Base-by-base conservation (phyloP, 2,329 filamentous ascomycete genomes). In the Diaporthe capsici region DNA sequence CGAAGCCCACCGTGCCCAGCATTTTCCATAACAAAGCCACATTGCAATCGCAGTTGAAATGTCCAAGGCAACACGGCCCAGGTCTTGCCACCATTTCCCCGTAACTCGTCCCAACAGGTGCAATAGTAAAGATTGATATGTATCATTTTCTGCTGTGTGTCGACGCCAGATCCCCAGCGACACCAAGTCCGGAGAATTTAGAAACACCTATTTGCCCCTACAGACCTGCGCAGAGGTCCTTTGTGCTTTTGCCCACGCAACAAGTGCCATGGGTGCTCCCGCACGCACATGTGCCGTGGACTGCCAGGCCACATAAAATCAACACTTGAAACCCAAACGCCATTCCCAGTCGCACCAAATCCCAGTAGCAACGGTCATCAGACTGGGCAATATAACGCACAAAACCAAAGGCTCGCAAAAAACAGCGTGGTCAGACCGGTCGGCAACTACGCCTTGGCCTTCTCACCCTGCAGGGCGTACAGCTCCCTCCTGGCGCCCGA, bases 401-500 rank as follows among this genome's bases (percentile, higher is more conserved):
- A 70, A 47, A 73, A 65, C 39, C 57, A 61, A 20, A 63, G n/a
- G 39, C 34, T 13, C 57, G 9, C 22, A 22, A 49, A 72, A 39
- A 51, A 51, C 58, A 65, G 31, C 17, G 34, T 65, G 37, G n/a
- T 20, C 17, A 28, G 71, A 13, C 71, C 44, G 17, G 39, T 42
- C 13, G 58, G 42, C 71, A 17, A 15, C 71, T 65, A 73, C 3
- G 47, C 31, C 75, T 74, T 74, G 34, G 47, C 44, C 61, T 72
- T 53, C 2, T 51, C 47, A 9, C 31, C 77, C 53, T 82, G 81
- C 76, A 89, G 79, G 5, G 90, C 90, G 79, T 89, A 89, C 77
- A 92, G 79, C 81, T 88, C 85, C 81, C 87, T 88, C 58, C 89
- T 90, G 80, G 83, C 82, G 3, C 91, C 91, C 0, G 83, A 80